Evolutionary conservation across 805 yeast species (phyloP), one percentile per base, ranked within the genome.

Genomic region (Candida nemodendra): DNA sequence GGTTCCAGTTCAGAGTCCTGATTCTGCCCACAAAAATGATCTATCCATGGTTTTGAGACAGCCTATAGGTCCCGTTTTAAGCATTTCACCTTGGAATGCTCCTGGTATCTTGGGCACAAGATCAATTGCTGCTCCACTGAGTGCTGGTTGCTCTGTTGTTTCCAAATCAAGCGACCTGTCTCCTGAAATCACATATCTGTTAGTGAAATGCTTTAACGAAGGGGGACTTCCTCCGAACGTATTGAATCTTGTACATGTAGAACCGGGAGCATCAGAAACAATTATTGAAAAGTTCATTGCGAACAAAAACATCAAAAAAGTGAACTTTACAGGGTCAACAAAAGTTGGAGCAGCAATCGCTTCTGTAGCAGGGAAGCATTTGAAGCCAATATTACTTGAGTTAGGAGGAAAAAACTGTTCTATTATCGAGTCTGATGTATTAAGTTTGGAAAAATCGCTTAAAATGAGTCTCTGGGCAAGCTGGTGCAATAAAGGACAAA

Each of bases 51-150:
- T 62, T 2, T 28, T 62, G 12, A 59, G 54, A 28, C 59, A 62
- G 28, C 76, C 78, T 1, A 38, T 69, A 12, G 77, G 78, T 1
- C 71, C 74, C 0, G 71, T 72, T 1, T 47, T 71, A 24, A 60
- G 74, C 13, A 65, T 72, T 2, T 59, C 74, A 2, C 69, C 78
- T 0, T 72, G 76, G 77, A 72, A 72, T 51, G 76, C 74, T 1
- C 75, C 78, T 2, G 65, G 64, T 0, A 56, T 69, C 12, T 52
- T 72, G 23, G 53, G 65, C 11, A 57, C 61, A 12, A 56, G 76
- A 38, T 55, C 72, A 2, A 58, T 72, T 3, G 43, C 59, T 13
- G 69, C 71, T 5, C 77, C 76, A 2, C 53, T 72, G 38, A 69
- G 69, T 27, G 76, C 76, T 9, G 76, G 76, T 1, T 70, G 76